Conservation (phyloP, 2,329 filamentous ascomycete species). For the Penicillium freii region DNA sequence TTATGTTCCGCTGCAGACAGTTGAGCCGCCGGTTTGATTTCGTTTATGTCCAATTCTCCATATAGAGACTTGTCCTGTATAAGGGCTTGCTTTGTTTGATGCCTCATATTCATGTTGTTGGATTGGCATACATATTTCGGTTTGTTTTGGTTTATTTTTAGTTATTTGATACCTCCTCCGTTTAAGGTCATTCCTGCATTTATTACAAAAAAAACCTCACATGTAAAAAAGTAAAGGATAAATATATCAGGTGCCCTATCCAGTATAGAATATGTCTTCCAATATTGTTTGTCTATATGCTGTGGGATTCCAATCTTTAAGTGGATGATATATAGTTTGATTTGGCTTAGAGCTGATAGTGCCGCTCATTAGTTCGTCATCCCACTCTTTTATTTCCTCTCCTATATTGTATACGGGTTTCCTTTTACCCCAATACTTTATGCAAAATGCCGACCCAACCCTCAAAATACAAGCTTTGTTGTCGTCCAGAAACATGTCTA, state of each 20-base stretch:
- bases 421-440: too few species aligned
- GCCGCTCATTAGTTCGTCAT: too few species aligned
- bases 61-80: not conserved
- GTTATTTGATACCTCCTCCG: slow-evolving; percentile 20
- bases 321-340: too few species aligned
- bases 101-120: not conserved
- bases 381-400: too few species aligned
- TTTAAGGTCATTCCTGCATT: slow-evolving; percentile 2
- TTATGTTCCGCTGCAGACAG: slow-evolving; percentile 48
- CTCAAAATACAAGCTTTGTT: too few species aligned
- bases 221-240: not conserved
- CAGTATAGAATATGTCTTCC: not conserved
- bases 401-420: too few species aligned
- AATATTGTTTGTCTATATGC: too few species aligned
- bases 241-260: too few species aligned
- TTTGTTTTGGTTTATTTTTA: not conserved
- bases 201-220: not conserved
- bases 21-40: slow-evolving; percentile 38
- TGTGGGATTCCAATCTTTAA: too few species aligned
- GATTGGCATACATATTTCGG: not conserved
- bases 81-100: not conserved
- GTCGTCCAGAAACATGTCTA: too few species aligned
- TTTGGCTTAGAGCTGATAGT: too few species aligned
- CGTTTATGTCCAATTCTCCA: not conserved
- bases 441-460: too few species aligned